Percentiles rank a stretch among this genome's conserved stretches.
These are phyloP conservation scores for Microbotryum violaceum DNA, from an alignment of 1,284 basidiomycete genomes.

Conservation along the genomic window DNA sequence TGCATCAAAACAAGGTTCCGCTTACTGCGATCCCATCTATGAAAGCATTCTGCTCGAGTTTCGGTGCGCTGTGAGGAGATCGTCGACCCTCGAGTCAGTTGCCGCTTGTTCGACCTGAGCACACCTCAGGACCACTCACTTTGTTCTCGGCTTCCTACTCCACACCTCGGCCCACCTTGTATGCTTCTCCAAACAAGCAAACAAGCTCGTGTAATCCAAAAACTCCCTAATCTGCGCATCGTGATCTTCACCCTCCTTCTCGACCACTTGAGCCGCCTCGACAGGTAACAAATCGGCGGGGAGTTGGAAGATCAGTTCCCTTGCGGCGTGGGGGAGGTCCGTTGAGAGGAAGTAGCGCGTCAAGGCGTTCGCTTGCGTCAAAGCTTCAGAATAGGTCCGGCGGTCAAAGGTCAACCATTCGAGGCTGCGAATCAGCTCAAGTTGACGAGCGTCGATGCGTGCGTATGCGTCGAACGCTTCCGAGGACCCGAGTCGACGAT, in stretches of 20 bases:
- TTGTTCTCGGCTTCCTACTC: conserved; percentile 46
- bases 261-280: conserved; percentile 31
- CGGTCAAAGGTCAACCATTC: conserved; percentile 82
- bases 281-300: conserved; percentile 55
- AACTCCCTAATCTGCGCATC: conserved; percentile 48
- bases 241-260: conserved; percentile 44
- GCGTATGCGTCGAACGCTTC: conserved; percentile 36
- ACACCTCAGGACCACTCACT: conserved; percentile 26
- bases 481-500: conserved; percentile 44
- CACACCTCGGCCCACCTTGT: conserved; percentile 29
- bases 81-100: background rate
- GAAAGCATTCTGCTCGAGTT: conserved; percentile 17
- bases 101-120: conserved; percentile 23
- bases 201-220: conserved; percentile 46
- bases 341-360: conserved; percentile 73
- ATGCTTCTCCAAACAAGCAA: conserved; percentile 31
- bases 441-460: conserved; percentile 49
- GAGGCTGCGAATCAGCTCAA: conserved; percentile 70
- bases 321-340: conserved; percentile 65
- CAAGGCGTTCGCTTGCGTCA: conserved; percentile 76
- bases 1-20: too few relatives aligned
- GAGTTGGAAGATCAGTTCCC: conserved; percentile 56
- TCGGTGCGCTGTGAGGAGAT: background rate
- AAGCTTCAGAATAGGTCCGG: conserved; percentile 55
- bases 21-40: conserved; percentile 15